These are phyloP conservation scores for Taxawa tesnikishii DNA, from an alignment of 2,329 filamentous ascomycete genomes.

Conservation along the genomic window DNA sequence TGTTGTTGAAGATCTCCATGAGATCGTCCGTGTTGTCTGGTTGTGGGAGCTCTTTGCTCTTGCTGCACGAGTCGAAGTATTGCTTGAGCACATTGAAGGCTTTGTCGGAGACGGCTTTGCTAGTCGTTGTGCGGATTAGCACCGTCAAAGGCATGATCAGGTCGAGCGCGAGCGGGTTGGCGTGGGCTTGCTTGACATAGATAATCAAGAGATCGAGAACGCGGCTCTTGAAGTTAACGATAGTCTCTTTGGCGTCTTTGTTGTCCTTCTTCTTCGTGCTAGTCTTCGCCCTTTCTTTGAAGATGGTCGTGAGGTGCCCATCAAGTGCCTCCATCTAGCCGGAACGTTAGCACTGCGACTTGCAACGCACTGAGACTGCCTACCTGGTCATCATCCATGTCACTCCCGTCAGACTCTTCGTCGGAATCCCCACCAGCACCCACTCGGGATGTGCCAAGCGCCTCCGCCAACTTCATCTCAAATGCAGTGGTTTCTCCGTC, in stretches of 20 bases:
- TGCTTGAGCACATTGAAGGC: constrained; percentile 59
- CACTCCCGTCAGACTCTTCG: constrained; percentile 50
- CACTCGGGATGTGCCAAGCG: constrained; percentile 51
- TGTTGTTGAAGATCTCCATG: constrained; percentile 46
- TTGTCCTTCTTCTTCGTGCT: constrained; percentile 64
- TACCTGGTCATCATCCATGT: constrained; percentile 96
- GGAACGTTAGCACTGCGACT: too few relatives aligned
- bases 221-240: constrained; percentile 90
- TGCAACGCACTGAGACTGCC: too few relatives aligned
- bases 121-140: constrained; percentile 63
- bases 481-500: constrained; percentile 48
- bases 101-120: constrained; percentile 63
- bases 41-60: constrained; percentile 30
- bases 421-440: constrained; percentile 45
- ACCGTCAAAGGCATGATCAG: constrained; percentile 65
- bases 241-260: constrained; percentile 75
- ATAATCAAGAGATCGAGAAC: constrained; percentile 79
- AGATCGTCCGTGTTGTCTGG: constrained; percentile 31
- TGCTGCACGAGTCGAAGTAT: constrained; percentile 53
- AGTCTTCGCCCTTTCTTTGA: constrained; percentile 61
- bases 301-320: constrained; percentile 69
- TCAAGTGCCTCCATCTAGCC: constrained; percentile 90
- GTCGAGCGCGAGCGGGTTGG: constrained; percentile 53
- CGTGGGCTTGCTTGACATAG: constrained; percentile 68
- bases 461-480: constrained; percentile 64